Evolutionary conservation across 129 eudicot species (phyloP).

Genomic region (Scalesia atractyloides): DNA sequence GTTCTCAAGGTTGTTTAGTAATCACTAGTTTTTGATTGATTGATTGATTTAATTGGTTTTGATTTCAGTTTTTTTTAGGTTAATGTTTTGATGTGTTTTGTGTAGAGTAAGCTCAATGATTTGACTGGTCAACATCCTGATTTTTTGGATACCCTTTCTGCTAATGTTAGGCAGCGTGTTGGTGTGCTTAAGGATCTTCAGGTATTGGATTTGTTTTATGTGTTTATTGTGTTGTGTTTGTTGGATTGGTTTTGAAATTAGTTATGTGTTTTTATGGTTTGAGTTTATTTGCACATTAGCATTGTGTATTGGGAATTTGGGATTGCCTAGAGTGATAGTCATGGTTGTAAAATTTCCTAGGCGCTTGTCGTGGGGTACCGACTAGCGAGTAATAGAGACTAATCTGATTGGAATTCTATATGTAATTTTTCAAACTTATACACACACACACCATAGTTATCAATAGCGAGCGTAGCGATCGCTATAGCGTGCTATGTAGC

Average conservation of each 20-base stretch:
- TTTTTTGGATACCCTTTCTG: slow-evolving; percentile 53
- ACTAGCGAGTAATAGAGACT: no score
- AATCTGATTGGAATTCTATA: no score
- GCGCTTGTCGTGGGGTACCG: no score
- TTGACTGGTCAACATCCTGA: slow-evolving; percentile 64
- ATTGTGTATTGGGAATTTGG: neutral
- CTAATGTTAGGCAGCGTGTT: slow-evolving; percentile 61
- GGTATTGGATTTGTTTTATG: slow-evolving; percentile 32
- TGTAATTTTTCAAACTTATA: no score
- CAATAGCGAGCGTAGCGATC: no score
- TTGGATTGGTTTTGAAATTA: slow-evolving; percentile 6
- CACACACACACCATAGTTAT: no score
- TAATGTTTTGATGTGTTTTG: slow-evolving; percentile 9
- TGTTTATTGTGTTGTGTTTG: neutral
- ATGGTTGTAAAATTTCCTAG: no score
- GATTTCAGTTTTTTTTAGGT: neutral
- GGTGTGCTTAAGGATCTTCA: slow-evolving; percentile 68
- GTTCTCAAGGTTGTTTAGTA: slow-evolving; percentile 47
- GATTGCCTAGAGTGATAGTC: neutral
- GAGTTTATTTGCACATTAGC: neutral
- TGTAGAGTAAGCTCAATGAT: slow-evolving; percentile 64
- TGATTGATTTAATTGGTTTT: neutral
- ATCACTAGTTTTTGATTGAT: neutral
- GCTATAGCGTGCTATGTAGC: no score
- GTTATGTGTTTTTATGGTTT: slow-evolving; percentile 18